Evolutionary conservation across 1,284 basidiomycete species (phyloP).

Genomic region (Porodaedalea pini): DNA sequence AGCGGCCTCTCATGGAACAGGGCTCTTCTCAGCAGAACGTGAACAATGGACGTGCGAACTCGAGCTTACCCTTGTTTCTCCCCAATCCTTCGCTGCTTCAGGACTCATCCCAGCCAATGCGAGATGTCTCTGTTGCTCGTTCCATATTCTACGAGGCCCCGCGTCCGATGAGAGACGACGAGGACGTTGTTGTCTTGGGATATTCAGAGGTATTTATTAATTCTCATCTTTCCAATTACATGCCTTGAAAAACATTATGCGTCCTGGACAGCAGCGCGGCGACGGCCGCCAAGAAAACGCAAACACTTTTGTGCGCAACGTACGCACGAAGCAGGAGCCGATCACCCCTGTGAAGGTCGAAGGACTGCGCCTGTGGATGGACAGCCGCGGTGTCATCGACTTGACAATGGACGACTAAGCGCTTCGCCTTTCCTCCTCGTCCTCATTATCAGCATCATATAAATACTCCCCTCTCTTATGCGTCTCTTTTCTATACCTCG

Average conservation of each 20-base stretch:
- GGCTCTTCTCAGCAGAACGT: not conserved
- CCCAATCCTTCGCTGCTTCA: not conserved
- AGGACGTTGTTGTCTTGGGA: not conserved
- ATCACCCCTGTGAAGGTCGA: slow-evolving; percentile 1
- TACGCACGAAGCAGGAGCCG: not conserved
- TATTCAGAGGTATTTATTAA: not conserved
- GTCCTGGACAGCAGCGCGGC: not conserved
- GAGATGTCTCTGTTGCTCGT: not conserved
- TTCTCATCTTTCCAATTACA: not conserved
- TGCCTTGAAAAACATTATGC: not conserved
- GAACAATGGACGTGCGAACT: not conserved
- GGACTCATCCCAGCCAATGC: not conserved
- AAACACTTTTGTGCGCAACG: not conserved
- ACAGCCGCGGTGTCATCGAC: not conserved
- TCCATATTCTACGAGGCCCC: not conserved
- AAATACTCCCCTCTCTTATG: too few relatives aligned
- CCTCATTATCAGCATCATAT: too few relatives aligned
- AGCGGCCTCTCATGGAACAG: not conserved
- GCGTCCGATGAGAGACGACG: not conserved
- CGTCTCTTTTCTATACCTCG: too few relatives aligned
- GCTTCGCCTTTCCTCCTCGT: too few relatives aligned
- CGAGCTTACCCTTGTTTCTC: not conserved
- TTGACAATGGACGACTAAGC: slow-evolving; percentile 8
- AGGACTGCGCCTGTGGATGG: not conserved
- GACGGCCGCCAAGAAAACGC: not conserved